Evolutionary conservation across 768 basidiomycete genomes (phyloP), one percentile per base, ranked within the genome.

Genomic region (Solioccasus polychromus): DNA sequence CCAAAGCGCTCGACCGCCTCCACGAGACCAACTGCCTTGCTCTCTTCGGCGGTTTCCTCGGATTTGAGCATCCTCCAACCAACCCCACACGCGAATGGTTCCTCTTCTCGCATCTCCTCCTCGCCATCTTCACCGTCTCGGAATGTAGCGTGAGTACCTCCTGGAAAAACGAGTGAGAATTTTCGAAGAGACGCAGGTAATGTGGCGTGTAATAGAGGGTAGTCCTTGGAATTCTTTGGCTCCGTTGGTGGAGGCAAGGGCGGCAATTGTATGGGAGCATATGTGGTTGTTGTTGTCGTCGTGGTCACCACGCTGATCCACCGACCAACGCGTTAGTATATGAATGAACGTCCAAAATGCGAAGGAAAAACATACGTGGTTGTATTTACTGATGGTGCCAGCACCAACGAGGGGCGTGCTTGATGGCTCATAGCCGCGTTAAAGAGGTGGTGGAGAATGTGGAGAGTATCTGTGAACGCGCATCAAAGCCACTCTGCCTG

Each of bases 251-350:
- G 69, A 8, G 89, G 88, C 2, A 92, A 67, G 8, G 83, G 68
- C 2, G 90, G 90, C 3, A 92, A 64, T 30, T 80, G 84, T 51
- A 92, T 90, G n/a, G 90, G 90, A 44, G 90, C 85, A 70, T 92
- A 91, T 10, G 85, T 82, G 2, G 91, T 92, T 2, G 90, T 92
- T 2, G 91, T 92, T 0, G 88, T 90, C 2, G 91, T 92, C n/a
- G 87, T 92, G 39, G 90, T 92, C 56, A 89, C 85, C 57, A 92
- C 88, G 43, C 90, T 92, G 60, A 29, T 54, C 32, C 52, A 48
- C 34, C 30, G 48, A 53, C 39, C 45, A 48, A 54, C 57, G 51
- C 62, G 61, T 58, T 46, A 63, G 48, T 45, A 44, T 30, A 35
- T 32, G 48, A 36, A 46, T 19, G 20, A 12, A 20, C 10, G 15